Evolutionary conservation across 2,329 filamentous ascomycete species (phyloP).

Genomic region (Colletotrichum musicola): DNA sequence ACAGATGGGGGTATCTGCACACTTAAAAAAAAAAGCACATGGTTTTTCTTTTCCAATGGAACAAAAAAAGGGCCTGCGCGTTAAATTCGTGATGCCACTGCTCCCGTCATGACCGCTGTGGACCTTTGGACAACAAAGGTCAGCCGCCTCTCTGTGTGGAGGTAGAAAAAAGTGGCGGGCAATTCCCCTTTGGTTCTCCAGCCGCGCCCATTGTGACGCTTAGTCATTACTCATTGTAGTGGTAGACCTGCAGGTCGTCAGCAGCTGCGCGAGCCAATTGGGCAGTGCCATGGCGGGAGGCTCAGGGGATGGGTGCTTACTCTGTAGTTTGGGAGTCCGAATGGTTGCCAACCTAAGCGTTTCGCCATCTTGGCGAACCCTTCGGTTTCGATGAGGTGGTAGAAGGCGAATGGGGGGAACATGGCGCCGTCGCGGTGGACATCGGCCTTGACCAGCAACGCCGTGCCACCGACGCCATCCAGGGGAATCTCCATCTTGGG

Average conservation of each 20-base stretch:
- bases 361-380: conserved; percentile 98
- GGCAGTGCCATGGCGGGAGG: neutral
- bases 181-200: neutral
- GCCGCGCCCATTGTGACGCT: conserved; percentile 3
- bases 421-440: conserved; percentile 98
- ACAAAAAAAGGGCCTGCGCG: conserved; percentile 16
- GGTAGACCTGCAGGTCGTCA: conserved; percentile 74
- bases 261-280: conserved; percentile 2
- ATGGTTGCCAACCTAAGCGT: conserved; percentile 85
- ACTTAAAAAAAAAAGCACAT: conserved; percentile 25
- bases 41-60: conserved; percentile 17
- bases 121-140: neutral
- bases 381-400: conserved; percentile 97
- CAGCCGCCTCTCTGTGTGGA: neutral
- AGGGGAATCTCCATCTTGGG: conserved; percentile 76
- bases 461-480: conserved; percentile 94
- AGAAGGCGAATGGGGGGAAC: conserved; percentile 97
- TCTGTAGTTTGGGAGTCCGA: conserved; percentile 96
- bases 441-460: conserved; percentile 93
- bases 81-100: conserved; percentile 33
- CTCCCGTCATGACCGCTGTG: conserved; percentile 1
- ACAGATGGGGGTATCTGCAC: conserved; percentile 28
- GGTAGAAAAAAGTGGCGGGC: neutral
- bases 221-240: conserved; percentile 82
- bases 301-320: conserved; percentile 63